Conservation (phyloP, 768 basidiomycete genomes). For the Trametes cingulata region DNA sequence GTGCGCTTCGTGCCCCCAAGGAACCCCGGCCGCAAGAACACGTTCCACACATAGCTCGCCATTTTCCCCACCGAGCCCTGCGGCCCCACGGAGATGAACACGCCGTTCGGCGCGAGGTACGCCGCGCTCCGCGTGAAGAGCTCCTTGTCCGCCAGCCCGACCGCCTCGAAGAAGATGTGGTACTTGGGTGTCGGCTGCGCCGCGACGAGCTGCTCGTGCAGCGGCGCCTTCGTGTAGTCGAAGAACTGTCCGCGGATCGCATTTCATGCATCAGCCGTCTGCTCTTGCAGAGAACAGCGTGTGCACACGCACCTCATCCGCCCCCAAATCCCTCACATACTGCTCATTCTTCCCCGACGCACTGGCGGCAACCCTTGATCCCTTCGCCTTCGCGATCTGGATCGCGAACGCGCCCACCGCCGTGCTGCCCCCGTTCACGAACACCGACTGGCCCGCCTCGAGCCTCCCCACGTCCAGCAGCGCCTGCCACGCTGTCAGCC, state of each 20-base stretch:
- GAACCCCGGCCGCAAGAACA: constrained; percentile 44
- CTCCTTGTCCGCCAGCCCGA: constrained; percentile 47
- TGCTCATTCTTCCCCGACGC: constrained; percentile 62
- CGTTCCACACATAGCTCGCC: constrained; percentile 34
- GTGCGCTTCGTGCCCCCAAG: constrained; percentile 53
- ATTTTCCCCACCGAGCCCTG: constrained; percentile 38
- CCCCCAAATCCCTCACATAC: constrained; percentile 59
- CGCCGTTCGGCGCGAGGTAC: constrained; percentile 56
- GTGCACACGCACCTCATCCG: constrained; percentile 54
- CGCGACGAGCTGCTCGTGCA: constrained; percentile 46
- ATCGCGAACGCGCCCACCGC: constrained; percentile 71
- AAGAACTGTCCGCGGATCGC: constrained; percentile 41
- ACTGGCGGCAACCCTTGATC: constrained; percentile 56
- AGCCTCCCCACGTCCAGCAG: constrained; percentile 50
- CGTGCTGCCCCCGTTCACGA: constrained; percentile 73
- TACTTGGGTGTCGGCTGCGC: constrained; percentile 53
- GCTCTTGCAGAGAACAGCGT: neutral
- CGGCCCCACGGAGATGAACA: constrained; percentile 56
- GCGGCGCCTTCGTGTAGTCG: constrained; percentile 57
- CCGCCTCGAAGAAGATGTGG: constrained; percentile 61
- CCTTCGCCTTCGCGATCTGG: constrained; percentile 67
- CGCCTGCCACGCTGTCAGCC: constrained; percentile 57
- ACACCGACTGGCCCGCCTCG: constrained; percentile 58
- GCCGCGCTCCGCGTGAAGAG: constrained; percentile 51
- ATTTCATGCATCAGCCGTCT: too few species aligned